Base-by-base conservation (phyloP, 441 rosid species). In the Capsella rubella region DNA sequence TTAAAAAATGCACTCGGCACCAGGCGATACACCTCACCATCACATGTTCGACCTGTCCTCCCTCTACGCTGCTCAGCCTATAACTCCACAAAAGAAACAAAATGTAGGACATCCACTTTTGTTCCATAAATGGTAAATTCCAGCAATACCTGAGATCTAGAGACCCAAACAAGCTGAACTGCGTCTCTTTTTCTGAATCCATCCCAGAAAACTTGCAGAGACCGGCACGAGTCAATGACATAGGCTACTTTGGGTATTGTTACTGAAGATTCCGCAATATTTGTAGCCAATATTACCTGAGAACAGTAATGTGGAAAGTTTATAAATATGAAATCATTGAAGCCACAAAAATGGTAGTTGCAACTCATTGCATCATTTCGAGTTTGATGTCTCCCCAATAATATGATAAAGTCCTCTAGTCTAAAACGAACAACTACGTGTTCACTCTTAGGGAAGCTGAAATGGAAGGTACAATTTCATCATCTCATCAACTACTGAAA, bases 31-130 rank as follows among this genome's bases (percentile, higher is more conserved):
- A 90, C 85, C 82, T 90, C 90, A 69, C 99, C 99, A 80, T 95
- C 93, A 80, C 99, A 95, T 54, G 97, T 95, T 78, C 97, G 87
- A 55, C 99, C 99, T 55, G 99, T 95, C 85, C 99, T 88, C 76
- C 97, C 99, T 81, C 81, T 81, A 47, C 99, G 94, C 73, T 95
- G 99, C 72, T 95, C 85, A 77, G 97, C 97, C 97, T 95, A 82
- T 73, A 84, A 53, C 55, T 80, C 53, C 64, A 75, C 40, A 76
- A 67, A 62, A 61, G 73, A 58, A 75, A 39, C 47, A 35, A 60
- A 56, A 51, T 35, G 25, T 40, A 35, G 67, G 40, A 70, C 47
- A 25, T 65, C 58, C 37, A 66, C 43, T 56, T 52, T 65, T 45
- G 42, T 28, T 43, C 29, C 58, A 51, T 52, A 34, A 57, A 18